Base-by-base conservation (phyloP, 73 alveolate genomes). In the Tetrahymena thermophila region DNA sequence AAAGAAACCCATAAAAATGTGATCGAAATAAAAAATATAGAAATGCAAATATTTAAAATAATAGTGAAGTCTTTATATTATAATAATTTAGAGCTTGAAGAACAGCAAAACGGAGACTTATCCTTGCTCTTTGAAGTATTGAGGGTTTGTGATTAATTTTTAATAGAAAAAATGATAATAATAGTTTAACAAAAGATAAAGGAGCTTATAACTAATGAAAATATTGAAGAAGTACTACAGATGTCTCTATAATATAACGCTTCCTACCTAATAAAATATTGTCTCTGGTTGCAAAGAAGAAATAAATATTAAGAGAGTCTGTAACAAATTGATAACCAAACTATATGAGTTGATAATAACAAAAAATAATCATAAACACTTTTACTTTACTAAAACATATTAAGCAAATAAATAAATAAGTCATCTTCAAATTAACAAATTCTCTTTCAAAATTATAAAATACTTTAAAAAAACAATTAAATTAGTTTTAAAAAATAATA, bases 81-180 rank as follows among this genome's bases (percentile, higher is more conserved):
- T 28, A 98, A 98, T 94, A 94, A 98, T 37, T 98, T 98, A 42
- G 99, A 98, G 44, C 97, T 97, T 96, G 97, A 96, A 19, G 95
- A 96, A 71, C 96, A 97, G 17, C 97, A 98, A n/a, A 97, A 96
- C 21, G 96, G 95, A 83, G 98, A 97, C 83, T 98, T 98, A 55
- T 85, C 57, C 56, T 43, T 37, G 19, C 35, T 42, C 3, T 93
- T 96, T 38, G 98, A 98, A 93, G 94, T 98, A 93, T 96, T 98
- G 37, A 31, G 98, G 43, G 97, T 98, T 19, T 93, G 99, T 21
- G 99, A 98, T 94, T 94, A 96, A 85, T 98, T 94, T 85, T 93
- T 97, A 34, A 96, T 98, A 17, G 96, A 96, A 43, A 98, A 98
- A 56, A 96, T 98, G 85, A 97, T 96, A 95, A 84, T 84, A 43